Conservation (phyloP, 2,329 filamentous ascomycete species). For the Colletotrichum lindemuthianum region DNA sequence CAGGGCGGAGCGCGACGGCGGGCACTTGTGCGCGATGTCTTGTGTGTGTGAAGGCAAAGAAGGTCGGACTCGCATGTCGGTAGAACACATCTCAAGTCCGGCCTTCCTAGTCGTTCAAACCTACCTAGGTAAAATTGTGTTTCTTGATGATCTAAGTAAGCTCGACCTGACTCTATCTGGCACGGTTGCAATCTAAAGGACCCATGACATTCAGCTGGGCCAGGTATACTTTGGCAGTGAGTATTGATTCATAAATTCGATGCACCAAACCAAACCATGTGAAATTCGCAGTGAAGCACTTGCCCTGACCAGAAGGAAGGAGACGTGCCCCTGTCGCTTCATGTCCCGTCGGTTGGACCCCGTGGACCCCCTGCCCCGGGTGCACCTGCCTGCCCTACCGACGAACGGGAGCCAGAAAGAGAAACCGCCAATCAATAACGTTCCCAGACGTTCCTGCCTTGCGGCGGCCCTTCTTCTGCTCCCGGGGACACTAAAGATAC, state of each 20-base stretch:
- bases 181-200: not conserved
- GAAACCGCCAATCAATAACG: constrained; percentile 11
- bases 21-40: constrained; percentile 12
- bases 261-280: too few species aligned
- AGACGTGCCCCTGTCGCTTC: constrained; percentile 4
- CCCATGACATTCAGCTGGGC: not conserved
- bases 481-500: not conserved
- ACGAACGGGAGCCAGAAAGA: not conserved
- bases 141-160: not conserved
- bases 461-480: not conserved
- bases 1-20: constrained; percentile 33
- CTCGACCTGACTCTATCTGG: too few species aligned
- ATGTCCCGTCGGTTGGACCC: constrained; percentile 11
- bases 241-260: too few species aligned
- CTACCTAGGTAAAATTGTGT: not conserved
- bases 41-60: not conserved
- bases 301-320: too few species aligned
- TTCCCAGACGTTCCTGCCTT: constrained; percentile 7
- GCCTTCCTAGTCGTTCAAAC: not conserved
- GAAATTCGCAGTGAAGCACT: too few species aligned
- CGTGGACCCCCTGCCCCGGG: not conserved
- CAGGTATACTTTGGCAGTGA: too few species aligned
- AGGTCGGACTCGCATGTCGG: too few species aligned
- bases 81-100: not conserved
- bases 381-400: constrained; percentile 23